These are phyloP conservation scores for Peronosclerospora sorghi DNA, from an alignment of 352 stramenopile genomes.

Conservation along the genomic window DNA sequence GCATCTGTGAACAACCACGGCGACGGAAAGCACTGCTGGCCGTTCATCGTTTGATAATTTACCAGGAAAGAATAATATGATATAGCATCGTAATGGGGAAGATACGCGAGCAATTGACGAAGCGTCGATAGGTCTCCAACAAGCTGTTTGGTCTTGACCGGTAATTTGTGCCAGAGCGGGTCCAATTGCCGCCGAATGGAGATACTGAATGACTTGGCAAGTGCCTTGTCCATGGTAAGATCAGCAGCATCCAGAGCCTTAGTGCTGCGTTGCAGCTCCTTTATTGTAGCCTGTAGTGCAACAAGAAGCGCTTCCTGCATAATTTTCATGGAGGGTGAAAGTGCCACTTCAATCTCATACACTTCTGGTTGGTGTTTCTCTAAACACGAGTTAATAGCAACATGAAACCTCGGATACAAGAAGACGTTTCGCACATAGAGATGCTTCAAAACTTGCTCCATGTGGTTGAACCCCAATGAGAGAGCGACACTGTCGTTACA, in stretches of 20 bases:
- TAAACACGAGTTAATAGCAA: conserved; percentile 82
- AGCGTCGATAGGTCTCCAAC: conserved; percentile 72
- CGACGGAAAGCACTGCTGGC: conserved; percentile 74
- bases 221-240: conserved; percentile 89
- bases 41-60: conserved; percentile 83
- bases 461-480: conserved; percentile 88
- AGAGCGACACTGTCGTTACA: conserved; percentile 88
- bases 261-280: conserved; percentile 86
- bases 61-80: conserved; percentile 93
- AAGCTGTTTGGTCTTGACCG: conserved; percentile 89
- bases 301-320: conserved; percentile 92
- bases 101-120: conserved; percentile 82
- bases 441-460: conserved; percentile 92
- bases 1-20: conserved; percentile 92
- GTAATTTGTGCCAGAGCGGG: conserved; percentile 93
- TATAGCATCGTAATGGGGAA: conserved; percentile 94
- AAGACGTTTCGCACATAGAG: conserved; percentile 89
- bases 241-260: conserved; percentile 74
- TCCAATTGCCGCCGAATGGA: conserved; percentile 88
- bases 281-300: conserved; percentile 88
- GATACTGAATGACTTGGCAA: conserved; percentile 71
- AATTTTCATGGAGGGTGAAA: conserved; percentile 87
- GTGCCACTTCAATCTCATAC: conserved; percentile 88
- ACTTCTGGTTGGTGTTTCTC: conserved; percentile 83
- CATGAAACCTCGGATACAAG: conserved; percentile 94